Conservation (phyloP, 2,329 filamentous ascomycete species). For the Hypocreales sp. region DNA sequence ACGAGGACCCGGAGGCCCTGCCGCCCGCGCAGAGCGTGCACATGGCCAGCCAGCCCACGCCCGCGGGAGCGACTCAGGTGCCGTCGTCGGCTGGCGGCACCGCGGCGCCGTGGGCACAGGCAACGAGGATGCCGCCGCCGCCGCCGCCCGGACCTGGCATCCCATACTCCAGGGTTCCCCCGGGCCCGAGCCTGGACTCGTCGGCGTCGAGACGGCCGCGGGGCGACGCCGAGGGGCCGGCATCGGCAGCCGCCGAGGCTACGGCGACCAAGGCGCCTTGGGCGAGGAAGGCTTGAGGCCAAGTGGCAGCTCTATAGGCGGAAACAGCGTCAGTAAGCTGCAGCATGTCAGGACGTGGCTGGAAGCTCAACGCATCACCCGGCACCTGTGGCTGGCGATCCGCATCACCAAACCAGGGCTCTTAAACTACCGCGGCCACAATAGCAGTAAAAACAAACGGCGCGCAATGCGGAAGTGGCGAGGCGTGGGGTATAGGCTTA, state of each 20-base stretch:
- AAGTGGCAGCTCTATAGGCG: too few relatives aligned
- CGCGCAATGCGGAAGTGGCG: slow-evolving; percentile 2
- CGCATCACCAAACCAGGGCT: too few relatives aligned
- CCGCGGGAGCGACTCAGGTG: slow-evolving; percentile 6
- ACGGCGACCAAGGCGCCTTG: slow-evolving; percentile 30
- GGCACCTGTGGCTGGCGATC: too few relatives aligned
- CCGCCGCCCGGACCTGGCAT: slow-evolving; percentile 17
- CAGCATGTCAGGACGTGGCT: too few relatives aligned
- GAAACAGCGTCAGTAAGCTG: too few relatives aligned
- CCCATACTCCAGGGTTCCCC: slow-evolving; percentile 20
- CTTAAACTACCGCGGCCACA: slow-evolving; percentile 3
- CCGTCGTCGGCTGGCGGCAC: slow-evolving; percentile 16
- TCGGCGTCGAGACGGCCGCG: slow-evolving; percentile 8
- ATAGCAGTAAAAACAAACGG: slow-evolving; percentile 4
- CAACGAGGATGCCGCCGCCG: slow-evolving; percentile 20
- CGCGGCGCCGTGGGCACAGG: slow-evolving; percentile 28
- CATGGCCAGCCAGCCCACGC: slow-evolving; percentile 35
- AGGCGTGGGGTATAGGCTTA: slow-evolving; percentile 15
- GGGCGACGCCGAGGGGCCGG: slow-evolving; percentile 8
- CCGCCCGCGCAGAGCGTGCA: slow-evolving; percentile 36
- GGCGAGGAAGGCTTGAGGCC: slow-evolving; percentile 18
- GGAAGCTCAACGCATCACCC: too few relatives aligned
- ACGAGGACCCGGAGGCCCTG: slow-evolving; percentile 45
- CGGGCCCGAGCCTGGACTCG: slow-evolving; percentile 13
- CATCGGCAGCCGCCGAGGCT: slow-evolving; percentile 21